Conservation (phyloP, 2,329 filamentous ascomycete genomes). For the Claviceps fusiformis region DNA sequence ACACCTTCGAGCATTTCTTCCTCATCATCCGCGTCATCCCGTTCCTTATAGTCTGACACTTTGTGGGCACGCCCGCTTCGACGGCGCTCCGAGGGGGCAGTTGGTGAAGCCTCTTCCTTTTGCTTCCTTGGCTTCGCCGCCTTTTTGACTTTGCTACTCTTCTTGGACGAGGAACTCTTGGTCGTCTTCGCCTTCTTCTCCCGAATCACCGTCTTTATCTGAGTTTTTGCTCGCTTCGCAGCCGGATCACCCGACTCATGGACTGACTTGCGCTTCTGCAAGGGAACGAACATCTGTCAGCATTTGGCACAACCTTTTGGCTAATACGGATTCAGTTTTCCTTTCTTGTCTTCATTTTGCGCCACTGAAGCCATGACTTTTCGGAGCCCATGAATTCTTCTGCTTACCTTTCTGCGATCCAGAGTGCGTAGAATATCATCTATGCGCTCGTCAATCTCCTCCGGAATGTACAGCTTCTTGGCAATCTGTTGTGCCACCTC, state of each 20-base stretch:
- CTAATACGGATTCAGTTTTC: too few species aligned
- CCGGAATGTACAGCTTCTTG: slow-evolving; percentile 70
- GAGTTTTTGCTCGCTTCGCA: slow-evolving; percentile 24
- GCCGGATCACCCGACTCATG: slow-evolving; percentile 34
- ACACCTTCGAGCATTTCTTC: slow-evolving; percentile 49
- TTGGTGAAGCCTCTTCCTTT: slow-evolving; percentile 12
- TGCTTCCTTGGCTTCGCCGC: slow-evolving; percentile 20
- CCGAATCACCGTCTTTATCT: slow-evolving; percentile 23
- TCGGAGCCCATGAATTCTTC: too few species aligned
- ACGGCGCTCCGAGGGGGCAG: slow-evolving; percentile 34
- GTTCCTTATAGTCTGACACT: slow-evolving; percentile 38
- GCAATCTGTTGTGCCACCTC: slow-evolving; percentile 73
- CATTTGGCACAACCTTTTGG: not conserved
- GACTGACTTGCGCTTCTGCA: slow-evolving; percentile 42
- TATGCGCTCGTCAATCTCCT: slow-evolving; percentile 60
- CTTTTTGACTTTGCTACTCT: slow-evolving; percentile 13
- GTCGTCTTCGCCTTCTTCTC: slow-evolving; percentile 25
- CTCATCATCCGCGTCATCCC: slow-evolving; percentile 44
- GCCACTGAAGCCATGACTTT: too few species aligned
- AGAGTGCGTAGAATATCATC: slow-evolving; percentile 52
- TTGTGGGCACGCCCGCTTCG: slow-evolving; percentile 40
- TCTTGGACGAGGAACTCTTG: slow-evolving; percentile 18
- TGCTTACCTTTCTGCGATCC: slow-evolving; percentile 56
- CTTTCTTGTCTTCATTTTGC: too few species aligned
- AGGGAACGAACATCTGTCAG: slow-evolving; percentile 14